These are phyloP conservation scores for Ceratocystis cubensis DNA, from an alignment of 2,329 filamentous ascomycete genomes.

Conservation along the genomic window DNA sequence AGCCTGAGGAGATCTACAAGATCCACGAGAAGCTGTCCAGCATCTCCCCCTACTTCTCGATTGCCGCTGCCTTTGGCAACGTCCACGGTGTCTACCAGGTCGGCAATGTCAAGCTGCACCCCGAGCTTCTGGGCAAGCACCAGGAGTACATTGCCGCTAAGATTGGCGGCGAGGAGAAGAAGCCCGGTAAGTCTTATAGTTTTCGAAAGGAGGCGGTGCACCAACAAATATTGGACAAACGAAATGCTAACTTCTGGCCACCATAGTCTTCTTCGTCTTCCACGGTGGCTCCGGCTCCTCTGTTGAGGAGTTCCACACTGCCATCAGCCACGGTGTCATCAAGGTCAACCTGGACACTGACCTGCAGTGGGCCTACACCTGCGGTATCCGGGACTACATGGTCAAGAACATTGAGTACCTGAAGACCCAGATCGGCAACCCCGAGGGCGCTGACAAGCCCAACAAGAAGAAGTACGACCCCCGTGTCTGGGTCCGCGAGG, in stretches of 20 bases:
- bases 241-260: background rate
- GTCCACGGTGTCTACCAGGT: conserved; percentile 99
- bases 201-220: background rate
- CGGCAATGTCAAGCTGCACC: conserved; percentile 92
- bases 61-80: conserved; percentile 96
- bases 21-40: conserved; percentile 77
- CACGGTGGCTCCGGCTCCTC: conserved; percentile 89
- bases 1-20: conserved; percentile 88
- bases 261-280: conserved; percentile 81
- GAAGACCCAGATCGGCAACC: conserved; percentile 77
- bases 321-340: conserved; percentile 87
- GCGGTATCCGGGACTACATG: conserved; percentile 89
- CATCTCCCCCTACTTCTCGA: conserved; percentile 94
- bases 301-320: conserved; percentile 80
- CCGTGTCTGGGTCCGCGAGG: conserved; percentile 89
- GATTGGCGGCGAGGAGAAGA: conserved; percentile 53
- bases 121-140: conserved; percentile 92
- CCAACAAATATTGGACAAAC: background rate
- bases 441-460: conserved; percentile 89
- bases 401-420: conserved; percentile 93
- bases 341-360: conserved; percentile 99
- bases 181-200: conserved; percentile 46
- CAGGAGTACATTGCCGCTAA: conserved; percentile 81
- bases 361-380: conserved; percentile 87
- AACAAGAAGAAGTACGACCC: conserved; percentile 87